Percentiles rank a stretch among this genome's conserved stretches.
phyloP scores from a whole-genome alignment of 306 rosid genomes.

The Erythrophleum fordii region DNA sequence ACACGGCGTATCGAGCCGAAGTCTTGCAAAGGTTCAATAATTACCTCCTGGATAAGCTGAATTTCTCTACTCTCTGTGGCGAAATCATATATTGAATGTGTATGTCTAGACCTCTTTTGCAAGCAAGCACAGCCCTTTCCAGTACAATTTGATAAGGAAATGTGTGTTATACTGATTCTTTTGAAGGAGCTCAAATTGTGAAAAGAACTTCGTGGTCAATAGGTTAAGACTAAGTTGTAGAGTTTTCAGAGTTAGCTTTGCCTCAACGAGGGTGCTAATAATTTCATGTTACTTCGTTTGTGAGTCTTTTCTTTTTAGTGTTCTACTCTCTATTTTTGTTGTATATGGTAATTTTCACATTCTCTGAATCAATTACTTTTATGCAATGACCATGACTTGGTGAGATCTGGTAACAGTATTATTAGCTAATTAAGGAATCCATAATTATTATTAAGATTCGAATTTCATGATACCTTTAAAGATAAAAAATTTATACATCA shows the following conservation, averaged over 20 bases:
- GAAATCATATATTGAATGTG: constrained; percentile 34
- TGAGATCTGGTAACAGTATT: not conserved
- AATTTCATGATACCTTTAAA: too few relatives aligned
- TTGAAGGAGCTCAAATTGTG: constrained; percentile 43
- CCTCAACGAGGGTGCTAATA: constrained; percentile 41
- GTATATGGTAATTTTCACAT: not conserved
- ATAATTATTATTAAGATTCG: too few relatives aligned
- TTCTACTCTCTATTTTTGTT: constrained; percentile 11
- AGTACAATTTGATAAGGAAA: constrained; percentile 38
- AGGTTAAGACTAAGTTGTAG: constrained; percentile 55
- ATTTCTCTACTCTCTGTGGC: constrained; percentile 32
- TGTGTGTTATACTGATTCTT: constrained; percentile 40
- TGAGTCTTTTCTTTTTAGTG: constrained; percentile 22
- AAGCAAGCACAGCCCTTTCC: constrained; percentile 32
- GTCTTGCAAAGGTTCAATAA: constrained; percentile 70
- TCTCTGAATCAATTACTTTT: not conserved
- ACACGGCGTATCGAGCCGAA: constrained; percentile 87
- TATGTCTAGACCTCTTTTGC: constrained; percentile 44
- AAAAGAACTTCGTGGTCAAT: constrained; percentile 42
- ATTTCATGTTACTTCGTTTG: constrained; percentile 42
- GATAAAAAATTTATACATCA: too few relatives aligned
- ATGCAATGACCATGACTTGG: not conserved
- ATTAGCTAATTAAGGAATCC: too few relatives aligned
- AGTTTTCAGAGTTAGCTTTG: constrained; percentile 60
- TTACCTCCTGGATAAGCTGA: constrained; percentile 27